Evolutionary conservation across 768 basidiomycete species (phyloP).

Genomic region (Gloeopeniophorella convolvens): DNA sequence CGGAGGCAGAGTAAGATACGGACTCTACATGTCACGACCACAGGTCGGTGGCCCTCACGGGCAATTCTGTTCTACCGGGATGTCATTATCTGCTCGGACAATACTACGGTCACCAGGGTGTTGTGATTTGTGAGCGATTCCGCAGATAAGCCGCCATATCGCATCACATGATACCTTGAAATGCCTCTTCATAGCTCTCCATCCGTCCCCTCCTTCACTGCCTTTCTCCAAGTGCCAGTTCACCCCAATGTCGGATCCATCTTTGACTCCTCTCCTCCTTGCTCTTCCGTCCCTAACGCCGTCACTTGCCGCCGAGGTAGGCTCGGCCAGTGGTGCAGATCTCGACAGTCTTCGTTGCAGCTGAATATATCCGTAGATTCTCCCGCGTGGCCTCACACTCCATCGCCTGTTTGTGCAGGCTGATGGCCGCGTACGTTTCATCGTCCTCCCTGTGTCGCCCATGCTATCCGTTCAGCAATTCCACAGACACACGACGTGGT

Average conservation of each 20-base stretch:
- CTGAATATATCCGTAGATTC: slow-evolving; percentile 36
- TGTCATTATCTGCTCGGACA: too few relatives aligned
- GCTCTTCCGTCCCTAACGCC: slow-evolving; percentile 50
- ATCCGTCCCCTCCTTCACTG: not conserved
- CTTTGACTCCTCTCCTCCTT: slow-evolving; percentile 46
- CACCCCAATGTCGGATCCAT: slow-evolving; percentile 18
- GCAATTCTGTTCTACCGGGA: too few relatives aligned
- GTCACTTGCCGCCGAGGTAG: slow-evolving; percentile 56
- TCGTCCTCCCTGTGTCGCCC: not conserved
- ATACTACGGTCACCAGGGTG: too few relatives aligned
- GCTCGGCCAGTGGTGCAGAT: slow-evolving; percentile 6
- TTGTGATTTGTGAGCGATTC: too few relatives aligned
- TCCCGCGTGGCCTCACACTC: slow-evolving; percentile 62
- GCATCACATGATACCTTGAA: too few relatives aligned
- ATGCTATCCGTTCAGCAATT: not conserved
- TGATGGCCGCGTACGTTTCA: slow-evolving; percentile 48
- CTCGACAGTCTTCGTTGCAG: slow-evolving; percentile 13
- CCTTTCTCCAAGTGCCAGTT: not conserved
- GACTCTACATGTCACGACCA: too few relatives aligned
- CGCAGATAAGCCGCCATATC: too few relatives aligned
- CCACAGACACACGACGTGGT: slow-evolving; percentile 68
- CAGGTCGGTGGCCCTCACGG: too few relatives aligned
- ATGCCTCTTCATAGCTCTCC: too few relatives aligned
- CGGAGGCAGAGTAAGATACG: too few relatives aligned
- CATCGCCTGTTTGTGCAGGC: slow-evolving; percentile 61